These are phyloP conservation scores for Linum lewisii DNA, from an alignment of 345 rosid genomes.

Conservation along the genomic window DNA sequence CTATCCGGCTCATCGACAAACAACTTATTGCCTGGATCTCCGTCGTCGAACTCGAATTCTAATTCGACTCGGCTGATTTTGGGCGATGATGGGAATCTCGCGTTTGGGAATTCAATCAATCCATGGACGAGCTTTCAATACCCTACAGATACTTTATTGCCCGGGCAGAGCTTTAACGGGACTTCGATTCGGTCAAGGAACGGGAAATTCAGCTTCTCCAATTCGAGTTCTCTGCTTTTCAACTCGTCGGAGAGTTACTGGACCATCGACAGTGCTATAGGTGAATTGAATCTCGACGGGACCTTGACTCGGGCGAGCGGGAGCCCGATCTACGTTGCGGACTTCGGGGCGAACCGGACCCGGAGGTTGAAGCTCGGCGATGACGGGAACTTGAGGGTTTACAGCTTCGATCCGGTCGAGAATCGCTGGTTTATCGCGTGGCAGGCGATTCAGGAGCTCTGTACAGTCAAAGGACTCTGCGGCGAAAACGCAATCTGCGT, in stretches of 20 bases:
- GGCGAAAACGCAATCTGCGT: conserved; percentile 49
- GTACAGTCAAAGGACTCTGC: conserved; percentile 36
- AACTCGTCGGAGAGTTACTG: conserved; percentile 23
- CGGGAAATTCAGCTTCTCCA: conserved; percentile 30
- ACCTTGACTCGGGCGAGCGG: conserved; percentile 11
- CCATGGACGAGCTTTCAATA: conserved; percentile 32
- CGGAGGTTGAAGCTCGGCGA: conserved; percentile 37
- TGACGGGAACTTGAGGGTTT: conserved; percentile 43
- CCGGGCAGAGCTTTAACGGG: conserved; percentile 24
- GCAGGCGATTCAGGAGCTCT: conserved; percentile 44
- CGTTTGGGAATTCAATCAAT: conserved; percentile 13
- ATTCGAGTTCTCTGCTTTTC: conserved; percentile 17
- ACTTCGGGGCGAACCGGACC: conserved; percentile 15
- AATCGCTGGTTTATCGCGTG: conserved; percentile 31
- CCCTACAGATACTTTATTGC: conserved; percentile 44
- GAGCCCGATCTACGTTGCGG: conserved; percentile 20
- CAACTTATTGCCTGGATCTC: conserved; percentile 18
- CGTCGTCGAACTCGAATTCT: conserved; percentile 4
- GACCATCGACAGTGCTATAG: conserved; percentile 7
- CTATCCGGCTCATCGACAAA: conserved; percentile 13
- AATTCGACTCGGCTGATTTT: conserved; percentile 27
- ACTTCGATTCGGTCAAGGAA: conserved; percentile 22
- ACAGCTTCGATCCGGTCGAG: conserved; percentile 17
- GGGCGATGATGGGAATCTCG: conserved; percentile 30
- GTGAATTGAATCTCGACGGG: conserved; percentile 16